These are phyloP conservation scores for Quercus glauca DNA, from an alignment of 306 rosid genomes.

Conservation along the genomic window DNA sequence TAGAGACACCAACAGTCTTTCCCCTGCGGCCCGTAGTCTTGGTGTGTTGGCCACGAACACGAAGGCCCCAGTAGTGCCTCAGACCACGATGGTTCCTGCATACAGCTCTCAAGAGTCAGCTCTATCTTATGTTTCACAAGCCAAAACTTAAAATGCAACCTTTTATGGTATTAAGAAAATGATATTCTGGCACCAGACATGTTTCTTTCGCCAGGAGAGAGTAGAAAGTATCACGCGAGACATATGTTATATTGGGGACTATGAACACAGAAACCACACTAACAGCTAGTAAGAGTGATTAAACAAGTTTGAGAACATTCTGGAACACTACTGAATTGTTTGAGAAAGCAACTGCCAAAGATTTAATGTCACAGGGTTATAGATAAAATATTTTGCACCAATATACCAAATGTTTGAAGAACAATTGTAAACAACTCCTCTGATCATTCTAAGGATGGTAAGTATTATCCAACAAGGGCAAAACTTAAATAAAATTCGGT, in stretches of 20 bases:
- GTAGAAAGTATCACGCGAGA: not conserved
- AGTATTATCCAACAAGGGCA: not conserved
- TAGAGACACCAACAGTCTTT: slow-evolving; percentile 89
- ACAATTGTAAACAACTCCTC: not conserved
- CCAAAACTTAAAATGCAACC: not conserved
- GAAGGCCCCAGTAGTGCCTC: slow-evolving; percentile 43
- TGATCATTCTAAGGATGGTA: not conserved
- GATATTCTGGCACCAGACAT: not conserved
- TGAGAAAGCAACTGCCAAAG: not conserved
- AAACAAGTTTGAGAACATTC: too few species aligned
- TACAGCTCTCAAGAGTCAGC: not conserved
- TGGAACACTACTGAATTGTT: too few species aligned
- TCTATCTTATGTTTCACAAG: not conserved
- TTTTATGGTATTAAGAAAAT: not conserved
- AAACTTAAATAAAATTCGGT: too few species aligned
- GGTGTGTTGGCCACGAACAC: slow-evolving; percentile 94
- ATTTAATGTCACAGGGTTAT: too few species aligned
- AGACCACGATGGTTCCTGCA: slow-evolving; percentile 42
- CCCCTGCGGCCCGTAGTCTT: slow-evolving; percentile 86
- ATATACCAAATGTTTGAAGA: not conserved
- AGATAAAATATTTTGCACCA: not conserved
- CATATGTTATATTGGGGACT: not conserved
- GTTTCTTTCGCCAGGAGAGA: not conserved
- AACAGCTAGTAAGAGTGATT: too few species aligned
- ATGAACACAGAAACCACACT: too few species aligned